These are phyloP conservation scores for Excoecaria agallocha DNA, from an alignment of 345 rosid genomes.

Conservation along the genomic window DNA sequence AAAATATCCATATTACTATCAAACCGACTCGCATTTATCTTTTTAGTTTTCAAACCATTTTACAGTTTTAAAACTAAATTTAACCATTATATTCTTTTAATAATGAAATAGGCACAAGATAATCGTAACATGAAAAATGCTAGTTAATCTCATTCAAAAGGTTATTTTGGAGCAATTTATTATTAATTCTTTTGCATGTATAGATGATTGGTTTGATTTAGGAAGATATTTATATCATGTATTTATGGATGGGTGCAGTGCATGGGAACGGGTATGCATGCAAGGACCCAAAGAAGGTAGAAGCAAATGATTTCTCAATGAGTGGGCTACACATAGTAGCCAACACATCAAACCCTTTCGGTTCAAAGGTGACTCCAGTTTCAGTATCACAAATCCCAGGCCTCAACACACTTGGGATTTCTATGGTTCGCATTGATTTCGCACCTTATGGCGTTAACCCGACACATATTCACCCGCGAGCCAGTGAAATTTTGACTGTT, in stretches of 20 bases:
- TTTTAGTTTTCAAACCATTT: too few relatives aligned
- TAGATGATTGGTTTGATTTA: too few relatives aligned
- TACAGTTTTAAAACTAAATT: too few relatives aligned
- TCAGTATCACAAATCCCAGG: conserved; percentile 4
- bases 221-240: too few relatives aligned
- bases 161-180: too few relatives aligned
- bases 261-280: conserved; percentile 1
- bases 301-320: conserved; percentile 15
- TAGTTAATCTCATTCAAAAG: too few relatives aligned
- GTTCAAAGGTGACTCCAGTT: neutral
- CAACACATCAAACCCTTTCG: conserved; percentile 6
- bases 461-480: conserved; percentile 7
- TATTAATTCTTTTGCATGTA: too few relatives aligned
- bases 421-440: conserved; percentile 7
- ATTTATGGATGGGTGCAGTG: neutral
- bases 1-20: too few relatives aligned
- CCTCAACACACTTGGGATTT: conserved; percentile 11
- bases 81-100: too few relatives aligned
- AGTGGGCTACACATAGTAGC: conserved; percentile 8
- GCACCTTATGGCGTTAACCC: conserved; percentile 7
- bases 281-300: conserved; percentile 3
- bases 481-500: neutral
- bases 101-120: too few relatives aligned
- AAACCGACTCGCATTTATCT: too few relatives aligned
- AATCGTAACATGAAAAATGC: too few relatives aligned